phyloP scores from a whole-genome alignment of 139 green algal genomes.

The Gonium pectorale region DNA sequence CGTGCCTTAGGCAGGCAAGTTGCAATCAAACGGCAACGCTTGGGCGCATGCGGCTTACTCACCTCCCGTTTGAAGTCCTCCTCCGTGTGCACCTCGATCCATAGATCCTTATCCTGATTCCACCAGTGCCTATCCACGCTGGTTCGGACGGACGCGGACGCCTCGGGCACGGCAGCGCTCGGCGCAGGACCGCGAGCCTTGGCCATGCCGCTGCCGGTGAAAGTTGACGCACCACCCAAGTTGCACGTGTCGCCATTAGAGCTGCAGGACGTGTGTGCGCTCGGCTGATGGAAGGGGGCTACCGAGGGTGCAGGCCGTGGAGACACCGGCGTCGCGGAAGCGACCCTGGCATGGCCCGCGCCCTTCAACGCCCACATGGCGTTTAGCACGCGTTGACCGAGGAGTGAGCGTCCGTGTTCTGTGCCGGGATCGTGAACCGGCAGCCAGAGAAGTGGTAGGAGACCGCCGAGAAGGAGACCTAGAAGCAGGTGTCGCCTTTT shows the following conservation, averaged over 20 bases:
- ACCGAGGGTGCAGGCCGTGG: background rate
- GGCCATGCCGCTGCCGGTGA: background rate
- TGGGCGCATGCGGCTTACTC: background rate
- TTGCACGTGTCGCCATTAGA: slow-evolving; percentile 13
- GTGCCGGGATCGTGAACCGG: background rate
- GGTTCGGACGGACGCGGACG: background rate
- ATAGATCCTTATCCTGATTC: slow-evolving; percentile 59
- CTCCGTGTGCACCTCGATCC: slow-evolving; percentile 57
- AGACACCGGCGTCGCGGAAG: too few relatives aligned
- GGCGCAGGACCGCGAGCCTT: background rate
- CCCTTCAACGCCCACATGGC: background rate
- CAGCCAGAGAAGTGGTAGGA: too few relatives aligned
- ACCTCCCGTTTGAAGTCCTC: slow-evolving; percentile 54
- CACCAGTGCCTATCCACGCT: slow-evolving; percentile 48
- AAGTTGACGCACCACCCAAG: background rate
- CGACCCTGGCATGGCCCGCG: too few relatives aligned
- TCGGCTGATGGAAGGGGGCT: background rate
- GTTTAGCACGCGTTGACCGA: background rate
- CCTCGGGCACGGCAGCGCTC: background rate
- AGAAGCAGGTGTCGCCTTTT: too few relatives aligned
- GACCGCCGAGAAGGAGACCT: too few relatives aligned
- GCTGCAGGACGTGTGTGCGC: background rate
- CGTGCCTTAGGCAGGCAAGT: too few relatives aligned
- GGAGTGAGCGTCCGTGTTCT: too few relatives aligned
- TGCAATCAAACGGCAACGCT: too few relatives aligned